Conservation (phyloP, 768 basidiomycete genomes). For the Amyloporia xantha region DNA sequence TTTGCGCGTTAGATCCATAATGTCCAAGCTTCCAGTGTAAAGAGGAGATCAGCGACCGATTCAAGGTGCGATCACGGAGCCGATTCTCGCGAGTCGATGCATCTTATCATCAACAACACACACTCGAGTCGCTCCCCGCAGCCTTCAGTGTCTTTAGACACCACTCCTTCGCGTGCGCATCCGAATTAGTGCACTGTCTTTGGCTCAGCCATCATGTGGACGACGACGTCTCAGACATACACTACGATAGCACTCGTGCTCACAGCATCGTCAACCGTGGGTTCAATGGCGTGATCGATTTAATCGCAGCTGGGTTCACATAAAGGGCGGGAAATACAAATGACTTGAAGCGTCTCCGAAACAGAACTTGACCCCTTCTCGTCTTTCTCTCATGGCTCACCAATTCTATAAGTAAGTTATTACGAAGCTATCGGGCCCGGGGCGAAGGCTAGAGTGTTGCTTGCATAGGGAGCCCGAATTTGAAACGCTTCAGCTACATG, state of each 20-base stretch:
- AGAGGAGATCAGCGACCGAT: background rate
- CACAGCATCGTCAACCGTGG: background rate
- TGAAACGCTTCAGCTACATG: slow-evolving; percentile 78
- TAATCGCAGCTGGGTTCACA: background rate
- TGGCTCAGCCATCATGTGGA: background rate
- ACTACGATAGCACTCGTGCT: background rate
- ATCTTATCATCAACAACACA: too few species aligned
- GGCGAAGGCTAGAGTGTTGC: too few species aligned
- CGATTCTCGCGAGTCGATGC: too few species aligned
- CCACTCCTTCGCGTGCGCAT: too few species aligned
- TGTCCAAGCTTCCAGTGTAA: background rate
- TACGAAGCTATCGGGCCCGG: background rate
- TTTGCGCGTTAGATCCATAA: background rate
- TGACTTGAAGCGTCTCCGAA: background rate
- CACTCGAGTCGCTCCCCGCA: too few species aligned
- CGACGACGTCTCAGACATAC: too few species aligned
- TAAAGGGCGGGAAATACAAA: background rate
- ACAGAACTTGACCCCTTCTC: background rate
- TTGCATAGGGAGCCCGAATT: slow-evolving; percentile 51
- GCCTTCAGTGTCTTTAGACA: too few species aligned
- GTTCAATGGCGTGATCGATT: background rate
- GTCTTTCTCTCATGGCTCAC: slow-evolving; percentile 3
- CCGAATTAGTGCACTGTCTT: too few species aligned
- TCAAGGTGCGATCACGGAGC: background rate
- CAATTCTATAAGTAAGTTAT: slow-evolving; percentile 12